These are phyloP conservation scores for Penicillium lividum DNA, from an alignment of 495 filamentous ascomycete genomes.

Conservation along the genomic window DNA sequence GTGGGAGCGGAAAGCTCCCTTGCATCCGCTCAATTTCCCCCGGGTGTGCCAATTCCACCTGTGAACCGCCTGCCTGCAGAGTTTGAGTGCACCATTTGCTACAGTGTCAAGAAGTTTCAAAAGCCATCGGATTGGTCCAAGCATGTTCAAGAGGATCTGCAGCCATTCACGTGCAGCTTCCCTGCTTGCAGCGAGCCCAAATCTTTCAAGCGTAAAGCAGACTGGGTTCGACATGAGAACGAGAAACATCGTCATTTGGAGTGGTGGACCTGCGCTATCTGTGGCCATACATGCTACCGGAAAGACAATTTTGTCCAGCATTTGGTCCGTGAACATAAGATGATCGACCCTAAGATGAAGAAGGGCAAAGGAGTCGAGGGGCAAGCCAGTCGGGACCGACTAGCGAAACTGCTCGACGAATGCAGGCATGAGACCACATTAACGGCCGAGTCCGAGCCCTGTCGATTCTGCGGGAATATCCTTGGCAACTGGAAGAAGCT, in stretches of 20 bases:
- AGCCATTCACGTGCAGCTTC: constrained; percentile 95
- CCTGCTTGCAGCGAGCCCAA: constrained; percentile 81
- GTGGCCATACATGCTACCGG: constrained; percentile 80
- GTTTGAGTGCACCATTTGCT: constrained; percentile 92
- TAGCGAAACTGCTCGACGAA: constrained; percentile 76
- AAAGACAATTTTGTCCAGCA: constrained; percentile 97
- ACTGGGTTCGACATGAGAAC: constrained; percentile 96
- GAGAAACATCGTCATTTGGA: constrained; percentile 90
- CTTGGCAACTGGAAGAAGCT: constrained; percentile 92
- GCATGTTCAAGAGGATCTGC: constrained; percentile 93
- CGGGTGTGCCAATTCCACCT: constrained; percentile 80
- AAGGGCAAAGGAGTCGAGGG: constrained; percentile 35
- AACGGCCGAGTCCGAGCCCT: constrained; percentile 75
- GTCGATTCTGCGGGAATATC: constrained; percentile 84
- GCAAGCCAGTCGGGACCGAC: constrained; percentile 51
- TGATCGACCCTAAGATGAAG: constrained; percentile 69
- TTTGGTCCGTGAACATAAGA: constrained; percentile 90
- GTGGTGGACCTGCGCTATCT: constrained; percentile 88
- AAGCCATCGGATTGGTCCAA: constrained; percentile 99
- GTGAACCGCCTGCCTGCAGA: constrained; percentile 77
- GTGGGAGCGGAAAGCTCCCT: constrained; percentile 66
- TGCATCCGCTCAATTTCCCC: constrained; percentile 69
- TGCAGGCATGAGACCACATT: constrained; percentile 72
- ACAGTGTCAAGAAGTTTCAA: constrained; percentile 82
- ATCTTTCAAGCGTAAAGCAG: constrained; percentile 95